Evolutionary conservation across 1,284 basidiomycete genomes (phyloP).

Genomic region (Austroboletus niveus): DNA sequence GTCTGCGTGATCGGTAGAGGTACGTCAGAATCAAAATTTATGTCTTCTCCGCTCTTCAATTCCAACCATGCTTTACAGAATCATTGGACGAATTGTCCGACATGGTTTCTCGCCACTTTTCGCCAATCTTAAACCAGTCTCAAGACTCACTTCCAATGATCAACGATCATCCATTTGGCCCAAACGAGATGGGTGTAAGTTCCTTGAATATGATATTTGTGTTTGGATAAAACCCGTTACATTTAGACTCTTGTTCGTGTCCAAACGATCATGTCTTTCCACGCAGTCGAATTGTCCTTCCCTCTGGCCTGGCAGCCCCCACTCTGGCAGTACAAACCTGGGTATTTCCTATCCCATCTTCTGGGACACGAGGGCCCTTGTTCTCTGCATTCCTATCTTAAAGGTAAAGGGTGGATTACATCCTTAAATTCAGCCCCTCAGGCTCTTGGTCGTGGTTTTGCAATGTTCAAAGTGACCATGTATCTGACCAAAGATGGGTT

Average conservation of each 20-base stretch:
- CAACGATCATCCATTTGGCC: constrained; percentile 74
- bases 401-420: constrained; percentile 90
- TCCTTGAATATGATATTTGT: not conserved
- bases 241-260: constrained; percentile 78
- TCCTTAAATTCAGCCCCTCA: constrained; percentile 74
- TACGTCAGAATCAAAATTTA: constrained; percentile 26
- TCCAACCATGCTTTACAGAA: constrained; percentile 46
- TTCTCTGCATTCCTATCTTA: constrained; percentile 89
- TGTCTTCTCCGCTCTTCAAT: not conserved
- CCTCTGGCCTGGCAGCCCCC: constrained; percentile 84
- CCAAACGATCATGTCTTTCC: constrained; percentile 90
- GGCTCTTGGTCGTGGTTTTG: constrained; percentile 78
- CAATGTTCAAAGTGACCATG: constrained; percentile 84
- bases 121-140: constrained; percentile 71
- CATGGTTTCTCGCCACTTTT: constrained; percentile 74
- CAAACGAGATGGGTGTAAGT: constrained; percentile 74
- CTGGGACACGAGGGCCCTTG: constrained; percentile 97
- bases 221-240: not conserved
- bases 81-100: constrained; percentile 77
- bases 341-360: constrained; percentile 80
- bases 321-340: constrained; percentile 82
- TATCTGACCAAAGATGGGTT: constrained; percentile 88
- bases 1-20: constrained; percentile 90
- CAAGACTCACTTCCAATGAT: constrained; percentile 68
- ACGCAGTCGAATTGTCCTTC: constrained; percentile 86